These are phyloP conservation scores for Colletotrichum sp. DNA, from an alignment of 2,329 filamentous ascomycete genomes.

Conservation along the genomic window DNA sequence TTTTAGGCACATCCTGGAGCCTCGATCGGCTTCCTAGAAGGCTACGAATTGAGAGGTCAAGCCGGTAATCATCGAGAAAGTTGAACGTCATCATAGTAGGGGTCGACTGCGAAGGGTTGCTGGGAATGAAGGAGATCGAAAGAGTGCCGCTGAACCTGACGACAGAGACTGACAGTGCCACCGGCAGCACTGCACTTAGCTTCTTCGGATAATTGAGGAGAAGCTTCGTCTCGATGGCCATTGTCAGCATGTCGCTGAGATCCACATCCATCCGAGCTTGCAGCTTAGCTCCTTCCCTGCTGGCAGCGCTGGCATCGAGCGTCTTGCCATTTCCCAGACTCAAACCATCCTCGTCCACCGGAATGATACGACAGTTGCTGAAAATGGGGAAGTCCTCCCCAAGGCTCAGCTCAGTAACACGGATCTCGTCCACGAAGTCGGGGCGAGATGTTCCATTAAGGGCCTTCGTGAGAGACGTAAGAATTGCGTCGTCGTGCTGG, in stretches of 20 bases:
- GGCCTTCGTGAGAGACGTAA: constrained; percentile 82
- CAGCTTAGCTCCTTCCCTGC: constrained; percentile 72
- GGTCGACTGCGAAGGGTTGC: constrained; percentile 69
- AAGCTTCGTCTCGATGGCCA: constrained; percentile 93
- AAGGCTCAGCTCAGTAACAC: constrained; percentile 89
- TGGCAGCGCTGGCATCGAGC: constrained; percentile 58
- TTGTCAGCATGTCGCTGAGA: constrained; percentile 91
- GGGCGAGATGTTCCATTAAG: constrained; percentile 88
- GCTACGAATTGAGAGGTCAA: constrained; percentile 82
- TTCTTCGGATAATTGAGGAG: constrained; percentile 94
- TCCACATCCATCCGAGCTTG: constrained; percentile 98
- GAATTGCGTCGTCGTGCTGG: constrained; percentile 87
- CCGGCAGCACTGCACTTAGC: constrained; percentile 85
- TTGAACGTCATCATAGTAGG: constrained; percentile 94
- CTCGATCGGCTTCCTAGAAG: constrained; percentile 80
- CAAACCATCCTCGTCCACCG: constrained; percentile 80
- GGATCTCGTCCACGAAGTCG: constrained; percentile 91
- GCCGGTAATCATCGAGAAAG: constrained; percentile 86
- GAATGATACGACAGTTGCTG: constrained; percentile 95
- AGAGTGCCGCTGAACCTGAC: constrained; percentile 94
- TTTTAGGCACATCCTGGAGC: constrained; percentile 86
- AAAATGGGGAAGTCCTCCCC: constrained; percentile 99
- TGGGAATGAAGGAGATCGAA: constrained; percentile 90
- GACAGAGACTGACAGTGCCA: constrained; percentile 89
- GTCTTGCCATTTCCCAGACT: constrained; percentile 55